Evolutionary conservation across 1,139 yeast genomes (phyloP), one percentile per base, ranked within the genome.

Genomic region (Pichia sp.): DNA sequence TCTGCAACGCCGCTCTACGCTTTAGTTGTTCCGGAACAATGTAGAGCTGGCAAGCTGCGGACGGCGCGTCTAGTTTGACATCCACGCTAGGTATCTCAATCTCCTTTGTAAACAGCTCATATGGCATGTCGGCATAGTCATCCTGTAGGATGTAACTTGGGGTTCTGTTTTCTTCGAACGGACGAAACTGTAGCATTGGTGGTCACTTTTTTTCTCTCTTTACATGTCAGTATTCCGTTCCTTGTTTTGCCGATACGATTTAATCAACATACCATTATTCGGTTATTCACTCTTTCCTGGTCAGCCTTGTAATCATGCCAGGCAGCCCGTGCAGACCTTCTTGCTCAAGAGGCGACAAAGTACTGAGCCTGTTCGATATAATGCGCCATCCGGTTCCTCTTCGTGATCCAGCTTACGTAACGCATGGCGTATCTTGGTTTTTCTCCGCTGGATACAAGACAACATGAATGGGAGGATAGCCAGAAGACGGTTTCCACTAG

Each of bases 161-260:
- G 6, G 62, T 52, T 23, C 63, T 53, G 11, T 57, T 57, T 31
- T 65, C 67, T 55, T 63, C 65, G 51, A 60, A 64, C 29, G 67
- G 67, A 45, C 63, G 56, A 16, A 64, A 52, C 67, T 62, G 44
- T 15, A 23, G 6, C 7, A 32, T 16, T 32, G 8, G 41, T 36
- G 41, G n/a, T 36, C n/a, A 36, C 8, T 36, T 13, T n/a, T 13
- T 36, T 10, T 11, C n/a, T 8, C 10, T 36, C 41, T n/a, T n/a
- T 30, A 5, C 34, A 4, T 13, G 26, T 47, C 46, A 46, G 56
- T 50, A 49, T 19, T 49, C 23, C 29, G 23, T 7, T 13, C 29
- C 23, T 11, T n/a, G 13, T n/a, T 13, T 23, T 47, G 8, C 23
- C 11, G 4, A 23, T 8, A 11, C 15, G 29, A n/a, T 34, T 29